Evolutionary conservation across 2,329 filamentous ascomycete genomes (phyloP).

Genomic region (Dothistroma septosporum): DNA sequence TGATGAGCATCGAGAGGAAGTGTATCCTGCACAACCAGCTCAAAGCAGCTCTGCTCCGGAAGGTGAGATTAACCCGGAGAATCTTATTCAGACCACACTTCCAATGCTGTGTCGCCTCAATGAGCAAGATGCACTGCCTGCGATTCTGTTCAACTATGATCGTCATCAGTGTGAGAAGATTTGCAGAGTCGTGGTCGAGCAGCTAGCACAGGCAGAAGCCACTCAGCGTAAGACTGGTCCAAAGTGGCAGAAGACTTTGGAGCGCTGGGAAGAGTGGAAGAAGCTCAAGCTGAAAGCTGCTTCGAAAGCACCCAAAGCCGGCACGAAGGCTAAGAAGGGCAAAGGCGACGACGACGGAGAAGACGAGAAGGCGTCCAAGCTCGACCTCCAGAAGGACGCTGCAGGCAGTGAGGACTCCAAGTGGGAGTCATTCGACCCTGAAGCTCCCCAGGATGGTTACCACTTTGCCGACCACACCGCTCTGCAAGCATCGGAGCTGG

Average conservation of each 20-base stretch:
- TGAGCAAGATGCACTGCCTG: constrained; percentile 62
- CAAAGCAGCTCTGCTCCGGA: constrained; percentile 1
- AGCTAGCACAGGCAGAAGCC: constrained; percentile 54
- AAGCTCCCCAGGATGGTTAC: constrained; percentile 59
- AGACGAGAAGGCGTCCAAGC: constrained; percentile 51
- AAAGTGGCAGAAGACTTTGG: constrained; percentile 59
- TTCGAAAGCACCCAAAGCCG: constrained; percentile 31
- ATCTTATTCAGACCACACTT: constrained; percentile 47
- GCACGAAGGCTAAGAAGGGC: constrained; percentile 41
- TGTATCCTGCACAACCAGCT: constrained; percentile 23
- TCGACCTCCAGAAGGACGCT: constrained; percentile 55
- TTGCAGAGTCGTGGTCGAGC: constrained; percentile 47
- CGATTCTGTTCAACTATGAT: constrained; percentile 75
- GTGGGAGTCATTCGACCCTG: constrained; percentile 65
- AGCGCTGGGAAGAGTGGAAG: constrained; percentile 56
- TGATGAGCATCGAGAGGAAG: constrained; percentile 21
- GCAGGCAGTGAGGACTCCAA: constrained; percentile 53
- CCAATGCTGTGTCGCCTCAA: constrained; percentile 59
- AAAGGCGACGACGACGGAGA: constrained; percentile 35
- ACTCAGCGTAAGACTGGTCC: constrained; percentile 55
- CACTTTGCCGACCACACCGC: constrained; percentile 63
- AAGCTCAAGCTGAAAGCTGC: constrained; percentile 41
- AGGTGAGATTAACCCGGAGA: constrained; percentile 9
- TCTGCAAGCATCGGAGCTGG: constrained; percentile 55
- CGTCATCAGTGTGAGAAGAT: constrained; percentile 61